A percentile compares a stretch with the other conserved stretches of the same genome.
phyloP scores from a whole-genome alignment of 1,284 basidiomycete genomes.

The Gomphus bonarii region DNA sequence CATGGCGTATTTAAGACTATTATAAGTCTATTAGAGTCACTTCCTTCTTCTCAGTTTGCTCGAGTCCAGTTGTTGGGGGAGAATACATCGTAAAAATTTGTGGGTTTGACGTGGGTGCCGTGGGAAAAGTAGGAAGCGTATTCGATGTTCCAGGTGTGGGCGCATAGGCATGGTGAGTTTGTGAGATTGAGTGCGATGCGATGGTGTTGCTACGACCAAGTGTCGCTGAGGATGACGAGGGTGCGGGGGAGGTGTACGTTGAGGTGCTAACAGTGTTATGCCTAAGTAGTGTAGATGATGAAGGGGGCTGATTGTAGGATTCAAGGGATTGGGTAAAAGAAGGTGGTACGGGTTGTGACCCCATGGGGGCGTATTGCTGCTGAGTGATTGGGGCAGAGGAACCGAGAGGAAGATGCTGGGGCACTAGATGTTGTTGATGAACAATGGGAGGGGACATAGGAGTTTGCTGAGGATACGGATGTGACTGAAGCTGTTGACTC shows the following conservation, averaged over 20 bases:
- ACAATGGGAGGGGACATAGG: slow-evolving; percentile 18
- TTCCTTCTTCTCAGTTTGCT: slow-evolving; percentile 68
- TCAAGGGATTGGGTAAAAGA: slow-evolving; percentile 10
- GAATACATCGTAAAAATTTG: slow-evolving; percentile 42
- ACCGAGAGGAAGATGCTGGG: slow-evolving; percentile 14
- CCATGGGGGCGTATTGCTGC: slow-evolving; percentile 7
- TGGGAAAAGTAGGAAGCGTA: slow-evolving; percentile 54
- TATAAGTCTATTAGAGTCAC: slow-evolving; percentile 73
- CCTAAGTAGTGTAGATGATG: slow-evolving; percentile 6
- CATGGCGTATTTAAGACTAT: slow-evolving; percentile 18
- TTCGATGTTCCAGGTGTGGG: slow-evolving; percentile 19
- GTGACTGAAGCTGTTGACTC: slow-evolving; percentile 19
- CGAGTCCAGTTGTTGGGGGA: slow-evolving; percentile 36
- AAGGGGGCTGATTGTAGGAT: neutral
- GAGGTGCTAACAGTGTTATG: slow-evolving; percentile 16
- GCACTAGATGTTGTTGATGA: slow-evolving; percentile 19
- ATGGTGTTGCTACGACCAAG: slow-evolving; percentile 36
- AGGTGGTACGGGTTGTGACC: slow-evolving; percentile 10
- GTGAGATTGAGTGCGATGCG: slow-evolving; percentile 20
- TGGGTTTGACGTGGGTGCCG: slow-evolving; percentile 55
- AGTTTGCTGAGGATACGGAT: slow-evolving; percentile 18
- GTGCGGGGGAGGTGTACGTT: slow-evolving; percentile 17
- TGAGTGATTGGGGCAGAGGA: slow-evolving; percentile 12
- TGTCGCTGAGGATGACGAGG: slow-evolving; percentile 13
- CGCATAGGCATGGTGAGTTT: slow-evolving; percentile 22